Percentiles rank a stretch among this genome's conserved stretches.
Conservation (phyloP, 2,329 filamentous ascomycete species). For the Neofusicoccum ribis region DNA sequence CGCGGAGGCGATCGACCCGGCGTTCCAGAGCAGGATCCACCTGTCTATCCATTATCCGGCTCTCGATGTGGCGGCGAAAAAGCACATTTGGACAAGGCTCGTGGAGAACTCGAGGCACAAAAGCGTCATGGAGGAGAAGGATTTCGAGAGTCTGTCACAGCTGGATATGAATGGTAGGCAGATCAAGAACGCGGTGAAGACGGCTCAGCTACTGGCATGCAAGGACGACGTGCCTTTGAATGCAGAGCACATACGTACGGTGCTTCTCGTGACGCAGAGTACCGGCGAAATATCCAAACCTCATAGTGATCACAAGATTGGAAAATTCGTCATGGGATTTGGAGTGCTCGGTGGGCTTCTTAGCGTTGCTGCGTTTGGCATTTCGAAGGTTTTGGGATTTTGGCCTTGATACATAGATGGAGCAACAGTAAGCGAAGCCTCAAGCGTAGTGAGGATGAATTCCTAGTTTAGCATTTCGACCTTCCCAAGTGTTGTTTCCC, state of each 20-base stretch:
- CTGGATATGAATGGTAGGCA: not conserved
- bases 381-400: no score
- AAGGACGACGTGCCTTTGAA: not conserved
- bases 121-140: not conserved
- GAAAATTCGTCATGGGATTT: no score
- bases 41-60: constrained; percentile 22
- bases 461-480: no score
- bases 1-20: constrained; percentile 24
- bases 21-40: constrained; percentile 25
- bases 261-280: not conserved
- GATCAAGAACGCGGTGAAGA: not conserved
- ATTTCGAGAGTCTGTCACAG: not conserved
- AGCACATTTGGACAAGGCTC: not conserved
- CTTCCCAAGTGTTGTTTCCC: no score
- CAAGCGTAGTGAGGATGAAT: no score
- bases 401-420: no score
- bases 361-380: no score
- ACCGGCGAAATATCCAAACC: no score
- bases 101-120: not conserved
- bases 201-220: not conserved
- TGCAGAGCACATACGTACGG: not conserved
- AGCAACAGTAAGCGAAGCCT: no score
- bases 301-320: no score
- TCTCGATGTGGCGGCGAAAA: not conserved
- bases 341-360: no score